Base-by-base conservation (phyloP, 169 alveolate genomes). In the Cryptosporidium viatorum region DNA sequence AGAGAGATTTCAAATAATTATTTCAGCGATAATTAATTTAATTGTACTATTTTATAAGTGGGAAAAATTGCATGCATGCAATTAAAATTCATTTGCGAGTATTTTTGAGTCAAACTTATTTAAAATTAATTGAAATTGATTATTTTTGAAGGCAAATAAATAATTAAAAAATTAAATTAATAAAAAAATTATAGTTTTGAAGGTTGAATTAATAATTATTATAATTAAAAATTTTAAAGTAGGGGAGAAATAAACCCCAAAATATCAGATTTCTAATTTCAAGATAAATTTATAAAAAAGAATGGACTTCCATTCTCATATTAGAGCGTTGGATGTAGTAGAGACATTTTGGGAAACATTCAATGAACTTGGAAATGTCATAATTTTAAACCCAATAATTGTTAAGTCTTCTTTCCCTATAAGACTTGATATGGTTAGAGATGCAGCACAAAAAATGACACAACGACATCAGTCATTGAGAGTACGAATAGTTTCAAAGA, bases 391-490 rank as follows among this genome's bases (percentile, higher is more conserved):
- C 55, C 91, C 92, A 65, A 71, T 92, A 58, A 70, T 86, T 41
- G 86, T 92, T 23, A 68, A 68, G 51, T 84, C 94, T n/a, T 70
- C 93, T 29, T 92, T 86, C 18, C 94, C 93, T 2, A 65, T 92
- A 18, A 71, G 51, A 31, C 70, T 86, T 51, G 92, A 92, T 35
- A 68, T 65, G 26, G 89, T 92, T 26, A 70, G 45, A 84, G 87
- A 84, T 33, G 94, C 94, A 2, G 92, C 93, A 35, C 23, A 52
- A 52, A 71, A 73, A 68, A 89, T 92, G 86, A 74, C 84, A 12
- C 69, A 62, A 68, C 80, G 93, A 18, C 91, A 92, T 84, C 93
- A 86, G 37, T 84, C 92, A 12, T 70, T 92, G 62, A 85, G 94
- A 29, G 89, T 80, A 18, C 62, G 89, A 48, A 80, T 80, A 59